A percentile compares a stretch with the other conserved stretches of the same genome.
These are phyloP conservation scores for Quercus aquifolioides DNA, from an alignment of 306 rosid genomes.

Conservation along the genomic window DNA sequence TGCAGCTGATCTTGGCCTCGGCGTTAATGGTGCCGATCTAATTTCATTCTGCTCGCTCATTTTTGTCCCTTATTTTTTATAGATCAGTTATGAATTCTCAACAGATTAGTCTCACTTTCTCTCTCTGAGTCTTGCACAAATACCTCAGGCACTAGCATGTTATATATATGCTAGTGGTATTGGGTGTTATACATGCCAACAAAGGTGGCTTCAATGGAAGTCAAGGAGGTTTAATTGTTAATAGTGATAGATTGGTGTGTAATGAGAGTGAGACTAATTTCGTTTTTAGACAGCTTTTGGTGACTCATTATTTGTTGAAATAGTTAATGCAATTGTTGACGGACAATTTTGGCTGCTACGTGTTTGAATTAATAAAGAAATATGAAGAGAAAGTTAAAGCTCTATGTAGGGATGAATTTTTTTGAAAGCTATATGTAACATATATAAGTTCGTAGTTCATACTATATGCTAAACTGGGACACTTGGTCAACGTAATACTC, in stretches of 20 bases:
- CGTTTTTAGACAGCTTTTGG: conserved; percentile 24
- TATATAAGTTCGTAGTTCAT: too few relatives aligned
- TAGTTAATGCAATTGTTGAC: conserved; percentile 11
- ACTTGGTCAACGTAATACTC: conserved; percentile 27
- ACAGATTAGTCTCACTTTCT: neutral
- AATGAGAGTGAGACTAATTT: neutral
- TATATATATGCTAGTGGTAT: neutral
- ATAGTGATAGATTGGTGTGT: conserved; percentile 1
- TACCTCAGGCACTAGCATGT: neutral
- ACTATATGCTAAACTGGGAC: neutral
- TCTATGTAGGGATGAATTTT: neutral
- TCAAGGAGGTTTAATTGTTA: too few relatives aligned
- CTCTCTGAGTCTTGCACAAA: neutral
- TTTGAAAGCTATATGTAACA: neutral
- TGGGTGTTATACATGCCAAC: neutral
- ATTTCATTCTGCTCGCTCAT: conserved; percentile 55
- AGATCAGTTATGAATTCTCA: too few relatives aligned
- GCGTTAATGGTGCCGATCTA: conserved; percentile 67
- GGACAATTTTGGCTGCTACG: conserved; percentile 32
- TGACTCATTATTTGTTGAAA: conserved; percentile 19
- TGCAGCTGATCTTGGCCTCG: conserved; percentile 29
- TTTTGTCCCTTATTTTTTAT: neutral
- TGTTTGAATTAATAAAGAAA: neutral
- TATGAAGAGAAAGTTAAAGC: neutral
- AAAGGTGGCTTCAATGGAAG: too few relatives aligned